Base-by-base conservation (phyloP, 2,329 filamentous ascomycete species). In the Alternaria postmessia region DNA sequence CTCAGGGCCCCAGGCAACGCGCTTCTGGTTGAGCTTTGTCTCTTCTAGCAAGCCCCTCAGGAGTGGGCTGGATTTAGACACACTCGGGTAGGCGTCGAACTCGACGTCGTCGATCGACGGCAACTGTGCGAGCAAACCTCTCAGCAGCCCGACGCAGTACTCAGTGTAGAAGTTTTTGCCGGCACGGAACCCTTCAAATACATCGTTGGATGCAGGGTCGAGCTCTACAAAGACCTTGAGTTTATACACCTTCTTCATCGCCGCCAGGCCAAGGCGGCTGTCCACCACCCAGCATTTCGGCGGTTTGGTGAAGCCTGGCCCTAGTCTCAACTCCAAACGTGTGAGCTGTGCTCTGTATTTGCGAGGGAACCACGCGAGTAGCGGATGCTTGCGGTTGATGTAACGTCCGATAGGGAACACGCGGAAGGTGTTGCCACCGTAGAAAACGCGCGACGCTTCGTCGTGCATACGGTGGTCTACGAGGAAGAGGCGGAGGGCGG, bases 351-450 rank as follows among this genome's bases (percentile, higher is more conserved):
- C 79, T 34, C 89, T 86, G 74, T 91, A 89, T 30, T 79, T 81
- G 0, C 85, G 78, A 20, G 87, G 87, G 55, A 94, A 78, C 18
- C 90, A 87, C 6, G 88, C 85, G 28, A 94, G 82, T 0, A 94
- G 81, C 1, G 91, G 91, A 66, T 87, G 87, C 79, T 91, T 91
- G 30, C 88, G 88, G 78, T 92, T 90, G 81, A 91, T 91, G 78
- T 89, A 82, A 55, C 82, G 82, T 44, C 84, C 82, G 26, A 84
- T 76, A 1, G 81, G 82, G 65, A 86, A 86, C 30, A 86, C 72
- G 43, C 84, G 82, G 67, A 87, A 86, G 7, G 80, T 84, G 63
- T 85, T 83, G 18, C 76, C 74, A 42, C 81, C 79, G 73, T 85
- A 86, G 72, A 86, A 85, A 62, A 82, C 76, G 56, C 81, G 78